These are phyloP conservation scores for Talaromyces sp. DNA, from an alignment of 2,329 filamentous ascomycete genomes.

Conservation along the genomic window DNA sequence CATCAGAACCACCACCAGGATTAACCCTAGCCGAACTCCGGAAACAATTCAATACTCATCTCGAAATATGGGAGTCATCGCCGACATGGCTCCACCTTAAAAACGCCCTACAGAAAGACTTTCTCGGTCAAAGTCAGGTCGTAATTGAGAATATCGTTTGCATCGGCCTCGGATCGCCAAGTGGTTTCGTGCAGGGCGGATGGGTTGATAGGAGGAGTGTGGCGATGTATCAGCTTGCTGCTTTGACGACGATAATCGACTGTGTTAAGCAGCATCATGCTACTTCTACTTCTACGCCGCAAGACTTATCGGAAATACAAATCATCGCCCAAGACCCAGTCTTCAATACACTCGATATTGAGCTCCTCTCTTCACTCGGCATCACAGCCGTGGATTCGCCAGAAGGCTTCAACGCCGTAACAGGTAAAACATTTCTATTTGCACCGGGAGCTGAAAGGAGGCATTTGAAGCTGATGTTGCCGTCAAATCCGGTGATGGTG, in stretches of 20 bases:
- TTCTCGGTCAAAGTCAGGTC: background rate
- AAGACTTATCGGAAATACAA: constrained; percentile 20
- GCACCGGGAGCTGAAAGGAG: constrained; percentile 58
- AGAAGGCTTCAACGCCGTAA: constrained; percentile 52
- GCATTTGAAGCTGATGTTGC: constrained; percentile 54
- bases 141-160: constrained; percentile 38
- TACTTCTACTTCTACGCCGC: background rate
- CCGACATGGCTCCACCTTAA: constrained; percentile 29
- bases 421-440: constrained; percentile 55
- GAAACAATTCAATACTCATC: constrained; percentile 31
- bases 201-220: constrained; percentile 44
- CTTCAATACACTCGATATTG: constrained; percentile 45
- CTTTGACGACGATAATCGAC: constrained; percentile 33
- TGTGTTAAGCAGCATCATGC: constrained; percentile 12
- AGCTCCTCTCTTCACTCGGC: constrained; percentile 36
- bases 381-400: constrained; percentile 51
- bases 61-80: constrained; percentile 17
- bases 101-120: constrained; percentile 24
- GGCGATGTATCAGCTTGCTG: constrained; percentile 44
- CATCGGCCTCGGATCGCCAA: constrained; percentile 43
- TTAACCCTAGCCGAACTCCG: constrained; percentile 35
- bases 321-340: constrained; percentile 55
- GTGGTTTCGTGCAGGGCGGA: constrained; percentile 43
- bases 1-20: constrained; percentile 38
- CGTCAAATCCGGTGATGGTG: constrained; percentile 52